phyloP scores from a whole-genome alignment of 805 yeast genomes.

The Groenewaldozyma salmanticensis region DNA sequence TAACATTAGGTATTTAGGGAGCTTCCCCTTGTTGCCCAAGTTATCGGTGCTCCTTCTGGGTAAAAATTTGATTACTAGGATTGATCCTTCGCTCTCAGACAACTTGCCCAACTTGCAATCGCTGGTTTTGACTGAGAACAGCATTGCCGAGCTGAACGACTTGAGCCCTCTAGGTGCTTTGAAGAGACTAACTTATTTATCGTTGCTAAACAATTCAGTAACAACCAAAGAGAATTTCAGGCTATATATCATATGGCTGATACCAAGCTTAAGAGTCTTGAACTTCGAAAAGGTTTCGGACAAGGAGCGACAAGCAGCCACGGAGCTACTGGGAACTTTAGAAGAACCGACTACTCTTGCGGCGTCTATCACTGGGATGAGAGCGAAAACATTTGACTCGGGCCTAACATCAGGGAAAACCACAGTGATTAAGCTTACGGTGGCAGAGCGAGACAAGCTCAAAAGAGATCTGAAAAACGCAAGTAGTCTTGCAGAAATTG shows the following conservation, averaged over 20 bases:
- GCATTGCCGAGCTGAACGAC: slow-evolving; percentile 36
- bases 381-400: slow-evolving; percentile 15
- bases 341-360: slow-evolving; percentile 28
- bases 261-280: slow-evolving; percentile 54
- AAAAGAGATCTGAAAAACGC: slow-evolving; percentile 51
- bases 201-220: slow-evolving; percentile 52
- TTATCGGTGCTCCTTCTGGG: slow-evolving; percentile 49
- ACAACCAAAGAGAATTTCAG: slow-evolving; percentile 46
- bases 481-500: slow-evolving; percentile 63
- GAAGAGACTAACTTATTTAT: slow-evolving; percentile 36
- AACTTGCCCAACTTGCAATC: slow-evolving; percentile 40
- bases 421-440: slow-evolving; percentile 39
- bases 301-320: slow-evolving; percentile 41
- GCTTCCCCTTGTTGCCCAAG: slow-evolving; percentile 36
- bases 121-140: slow-evolving; percentile 44
- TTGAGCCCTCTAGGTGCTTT: slow-evolving; percentile 34
- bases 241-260: slow-evolving; percentile 43
- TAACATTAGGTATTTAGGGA: slow-evolving; percentile 46
- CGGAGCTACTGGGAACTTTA: slow-evolving; percentile 33
- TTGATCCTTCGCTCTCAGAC: slow-evolving; percentile 30
- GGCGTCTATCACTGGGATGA: slow-evolving; percentile 17
- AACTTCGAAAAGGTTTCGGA: slow-evolving; percentile 59
- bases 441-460: slow-evolving; percentile 43
- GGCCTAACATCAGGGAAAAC: slow-evolving; percentile 27
- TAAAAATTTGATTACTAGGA: slow-evolving; percentile 44